A percentile compares a stretch with the other conserved stretches of the same genome.
Evolutionary conservation across 208 protist species (phyloP).

Genomic region (Trypanosoma boissoni): DNA sequence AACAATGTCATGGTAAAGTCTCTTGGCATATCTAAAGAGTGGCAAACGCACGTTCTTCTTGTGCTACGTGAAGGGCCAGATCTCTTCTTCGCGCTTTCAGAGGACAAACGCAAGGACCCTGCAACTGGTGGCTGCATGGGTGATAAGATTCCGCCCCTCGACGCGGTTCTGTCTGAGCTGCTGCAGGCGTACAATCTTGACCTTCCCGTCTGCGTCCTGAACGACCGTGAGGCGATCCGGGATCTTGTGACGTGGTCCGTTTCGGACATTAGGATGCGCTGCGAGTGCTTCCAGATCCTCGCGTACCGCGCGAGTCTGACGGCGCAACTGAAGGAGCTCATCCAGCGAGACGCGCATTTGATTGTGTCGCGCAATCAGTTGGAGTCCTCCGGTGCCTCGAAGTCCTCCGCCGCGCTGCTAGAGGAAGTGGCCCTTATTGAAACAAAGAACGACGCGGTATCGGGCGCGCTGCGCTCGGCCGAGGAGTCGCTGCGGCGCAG

Average conservation of each 20-base stretch:
- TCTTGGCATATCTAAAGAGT: constrained; percentile 19
- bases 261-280: constrained; percentile 4
- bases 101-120: constrained; percentile 13
- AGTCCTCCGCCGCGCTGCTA: not conserved
- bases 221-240: constrained; percentile 5
- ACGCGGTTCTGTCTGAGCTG: constrained; percentile 1
- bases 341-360: not conserved
- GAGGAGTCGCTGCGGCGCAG: not conserved
- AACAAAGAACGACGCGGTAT: constrained; percentile 6
- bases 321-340: not conserved
- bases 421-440: constrained; percentile 10
- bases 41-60: constrained; percentile 12
- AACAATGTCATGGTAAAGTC: constrained; percentile 7
- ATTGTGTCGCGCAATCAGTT: constrained; percentile 10
- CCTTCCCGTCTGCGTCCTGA: constrained; percentile 10
- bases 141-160: not conserved
- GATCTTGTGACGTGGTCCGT: constrained; percentile 10
- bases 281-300: not conserved
- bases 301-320: constrained; percentile 10
- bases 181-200: constrained; percentile 9
- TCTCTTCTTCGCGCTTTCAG: constrained; percentile 8
- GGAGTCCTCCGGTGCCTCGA: constrained; percentile 5
- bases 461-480: not conserved
- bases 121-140: not conserved
- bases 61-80: constrained; percentile 15